Base-by-base conservation (phyloP, 345 rosid genomes). In the Salix dunnii region DNA sequence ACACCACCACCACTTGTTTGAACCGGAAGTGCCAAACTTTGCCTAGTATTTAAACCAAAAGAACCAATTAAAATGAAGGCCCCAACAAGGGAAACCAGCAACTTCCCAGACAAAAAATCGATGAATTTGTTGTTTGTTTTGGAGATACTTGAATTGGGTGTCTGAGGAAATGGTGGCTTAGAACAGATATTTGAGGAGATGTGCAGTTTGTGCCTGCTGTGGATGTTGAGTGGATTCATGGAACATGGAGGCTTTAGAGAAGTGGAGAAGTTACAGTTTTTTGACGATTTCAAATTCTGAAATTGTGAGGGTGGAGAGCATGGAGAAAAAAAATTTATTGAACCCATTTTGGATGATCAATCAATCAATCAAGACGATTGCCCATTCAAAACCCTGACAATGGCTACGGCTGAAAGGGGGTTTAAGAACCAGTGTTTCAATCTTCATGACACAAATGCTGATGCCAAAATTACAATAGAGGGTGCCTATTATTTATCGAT, bases 31-130 rank as follows among this genome's bases (percentile, higher is more conserved):
- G 97, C 92, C 67, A 87, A 49, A 55, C 86, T 81, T 30, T 87
- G 90, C 72, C 78, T 89, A 25, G 82, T 79, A 67, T 48, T 84
- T 31, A 77, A 82, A 61, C 86, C 53, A n/a, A 77, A 74, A 40
- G 78, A 78, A 35, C 91, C 94, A 82, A 88, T 12, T 30, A 90
- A 83, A 23, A 91, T 71, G 67, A 88, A 81, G 4, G 90, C 86
- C 68, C 97, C 97, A 71, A 89, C 78, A 73, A 93, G 83, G 28
- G 86, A 84, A 80, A 86, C 43, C 62, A 84, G 86, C 0, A 83
- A 67, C 78, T 86, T 90, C 70, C 79, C 83, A 2, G 86, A 77
- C 3, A 87, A 68, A 78, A 28, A 51, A 23, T 68, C 76, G 27
- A 76, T 36, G 58, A 89, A 25, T 2, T 2, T 17, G 36, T 12